Percentiles rank a stretch among this genome's conserved stretches.
phyloP scores from a whole-genome alignment of 148 eudicot genomes.

The Persicaria tinctoria region DNA sequence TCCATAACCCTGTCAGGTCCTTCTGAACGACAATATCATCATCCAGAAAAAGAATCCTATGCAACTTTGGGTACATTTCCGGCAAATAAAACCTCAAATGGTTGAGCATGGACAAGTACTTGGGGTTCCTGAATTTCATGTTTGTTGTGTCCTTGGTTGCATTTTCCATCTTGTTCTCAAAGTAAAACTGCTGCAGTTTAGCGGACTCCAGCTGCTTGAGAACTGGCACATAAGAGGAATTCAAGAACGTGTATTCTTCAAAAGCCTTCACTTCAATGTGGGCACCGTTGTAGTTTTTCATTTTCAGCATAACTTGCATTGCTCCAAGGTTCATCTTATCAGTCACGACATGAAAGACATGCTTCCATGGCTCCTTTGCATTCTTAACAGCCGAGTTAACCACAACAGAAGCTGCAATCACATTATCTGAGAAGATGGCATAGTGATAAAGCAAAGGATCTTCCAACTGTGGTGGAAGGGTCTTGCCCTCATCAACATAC shows the following conservation, averaged over 20 bases:
- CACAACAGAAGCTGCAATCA: conserved; percentile 31
- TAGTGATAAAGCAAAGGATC: conserved; percentile 32
- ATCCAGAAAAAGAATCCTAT: conserved; percentile 29
- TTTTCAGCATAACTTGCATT: conserved; percentile 33
- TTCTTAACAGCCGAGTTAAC: conserved; percentile 31
- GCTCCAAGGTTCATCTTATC: conserved; percentile 35
- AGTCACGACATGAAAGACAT: conserved; percentile 33
- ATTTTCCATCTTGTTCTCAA: conserved; percentile 30
- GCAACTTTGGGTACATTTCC: conserved; percentile 32
- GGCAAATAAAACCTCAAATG: conserved; percentile 32
- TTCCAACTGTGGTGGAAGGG: conserved; percentile 20
- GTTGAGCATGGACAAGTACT: conserved; percentile 30
- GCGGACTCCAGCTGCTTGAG: conserved; percentile 33
- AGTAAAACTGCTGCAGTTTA: conserved; percentile 27
- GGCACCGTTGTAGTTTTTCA: conserved; percentile 29
- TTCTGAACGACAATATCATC: conserved; percentile 29
- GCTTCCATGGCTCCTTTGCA: conserved; percentile 25
- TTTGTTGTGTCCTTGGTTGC: conserved; percentile 31
- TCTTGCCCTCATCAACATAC: conserved; percentile 26
- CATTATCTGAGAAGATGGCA: conserved; percentile 33
- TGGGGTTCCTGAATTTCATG: conserved; percentile 35
- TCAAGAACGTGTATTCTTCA: conserved; percentile 29
- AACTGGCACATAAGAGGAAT: conserved; percentile 30
- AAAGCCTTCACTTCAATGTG: conserved; percentile 31
- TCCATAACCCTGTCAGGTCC: conserved; percentile 35